Evolutionary conservation across 306 rosid genomes (phyloP), one percentile per base, ranked within the genome.

Genomic region (Dalbergia cochinchinensis): DNA sequence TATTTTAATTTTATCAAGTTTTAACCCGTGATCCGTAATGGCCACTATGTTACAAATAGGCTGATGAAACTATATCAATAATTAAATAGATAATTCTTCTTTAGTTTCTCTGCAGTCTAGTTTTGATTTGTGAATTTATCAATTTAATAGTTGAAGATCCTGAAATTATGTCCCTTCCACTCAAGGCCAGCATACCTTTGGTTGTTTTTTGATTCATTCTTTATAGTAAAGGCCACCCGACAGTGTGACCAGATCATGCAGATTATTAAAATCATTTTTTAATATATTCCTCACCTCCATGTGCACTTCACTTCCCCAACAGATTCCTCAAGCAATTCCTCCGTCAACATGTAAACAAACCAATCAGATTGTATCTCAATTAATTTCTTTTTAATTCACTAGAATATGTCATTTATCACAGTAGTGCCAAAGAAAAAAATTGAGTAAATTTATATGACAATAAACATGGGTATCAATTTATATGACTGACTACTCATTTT

Each of bases 261-360:
- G 50, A 59, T 82, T 85, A 79, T 35, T 68, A 76, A 58, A 78
- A 26, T 14, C 16, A 11, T 53, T 15, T 26, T n/a, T 70, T 33
- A 19, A 65, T 48, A 79, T 87, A 76, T 85, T 83, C 86, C 79
- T 86, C 79, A n/a, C 62, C 64, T 79, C 79, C 95, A 94, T 90
- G 92, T 94, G 94, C 93, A 26, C 85, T 80, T 86, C 92, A 88
- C 89, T 81, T 47, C 86, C 76, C 47, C 84, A 74, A 73, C 80
- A 82, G 86, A 91, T 88, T 91, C 88, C 84, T 83, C 81, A 78
- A 7, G 33, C 83, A 67, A 71, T 83, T 67, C 67, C 70, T 83
- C 78, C 71, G 65, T 81, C 75, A 16, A 47, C 69, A 8, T 70
- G 68, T 88, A 73, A 83, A 87, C 83, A 84, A 88, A 83, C 80